Base-by-base conservation (phyloP, 495 filamentous ascomycete genomes). In the Parathielavia hyrcaniae region DNA sequence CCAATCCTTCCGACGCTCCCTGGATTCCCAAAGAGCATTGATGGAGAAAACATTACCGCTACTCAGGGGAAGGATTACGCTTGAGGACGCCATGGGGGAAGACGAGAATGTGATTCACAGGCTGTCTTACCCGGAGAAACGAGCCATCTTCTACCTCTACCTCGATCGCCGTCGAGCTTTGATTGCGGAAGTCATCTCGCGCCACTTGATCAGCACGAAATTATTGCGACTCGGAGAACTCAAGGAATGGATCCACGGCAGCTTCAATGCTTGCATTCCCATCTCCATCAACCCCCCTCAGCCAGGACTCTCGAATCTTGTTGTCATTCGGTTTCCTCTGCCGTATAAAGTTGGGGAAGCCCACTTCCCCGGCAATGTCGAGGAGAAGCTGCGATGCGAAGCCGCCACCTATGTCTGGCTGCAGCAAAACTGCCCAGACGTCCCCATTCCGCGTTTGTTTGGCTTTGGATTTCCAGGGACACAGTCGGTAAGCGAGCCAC, bases 221-320 rank as follows among this genome's bases (percentile, higher is more conserved):
- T 14, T 22, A 47, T 47, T 26, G 5, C 14, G 8, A 1, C 45
- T 26, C 2, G 45, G 20, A 47, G 22, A 26, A 32, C 5, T 30
- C 41, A 45, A 45, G 22, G 17, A 45, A 5, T 76, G 72, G 67
- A 55, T 70, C 5, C 65, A 59, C 56, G 73, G 73, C 1, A 69
- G 72, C 58, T 76, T 71, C 62, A 77, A 76, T 54, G 61, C 75
- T 16, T 77, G 71, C 62, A 64, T 75, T 23, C 69, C 64, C 35
- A 61, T 72, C 49, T 53, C 64, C 23, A 35, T 75, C 23, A 41
- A 63, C 23, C 55, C 50, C 17, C 30, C 50, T 26, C 36, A 19
- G 32, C 41, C 41, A 19, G 41, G 16, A 7, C 39, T 41, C 39
- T 14, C 39, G 10, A 6, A 45, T 20, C 32, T 41, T 13, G 62